These are phyloP conservation scores for Raphanus sativus DNA, from an alignment of 345 rosid genomes.

Conservation along the genomic window DNA sequence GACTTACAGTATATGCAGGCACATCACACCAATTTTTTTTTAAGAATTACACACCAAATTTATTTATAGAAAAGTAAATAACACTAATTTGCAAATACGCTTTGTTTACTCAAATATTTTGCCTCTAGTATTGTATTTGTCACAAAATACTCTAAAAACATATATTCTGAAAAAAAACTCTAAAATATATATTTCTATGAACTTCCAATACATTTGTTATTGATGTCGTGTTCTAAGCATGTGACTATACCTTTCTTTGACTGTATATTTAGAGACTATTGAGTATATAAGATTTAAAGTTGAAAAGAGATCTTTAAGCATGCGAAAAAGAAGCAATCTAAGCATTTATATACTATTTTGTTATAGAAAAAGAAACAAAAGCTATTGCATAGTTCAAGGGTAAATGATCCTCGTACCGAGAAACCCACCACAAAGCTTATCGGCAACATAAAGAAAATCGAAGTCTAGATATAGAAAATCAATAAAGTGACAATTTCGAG, in stretches of 20 bases:
- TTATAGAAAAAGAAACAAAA: neutral
- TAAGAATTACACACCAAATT: neutral
- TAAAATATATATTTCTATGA: neutral
- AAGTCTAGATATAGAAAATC: conserved; percentile 9
- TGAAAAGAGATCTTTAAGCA: neutral
- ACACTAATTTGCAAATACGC: neutral
- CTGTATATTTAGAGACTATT: no score
- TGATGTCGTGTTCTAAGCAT: neutral
- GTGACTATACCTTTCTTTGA: no score
- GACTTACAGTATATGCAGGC: neutral
- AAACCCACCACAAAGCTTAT: conserved; percentile 34
- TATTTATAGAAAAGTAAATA: neutral
- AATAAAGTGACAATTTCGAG: conserved; percentile 21
- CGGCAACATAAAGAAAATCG: conserved; percentile 22
- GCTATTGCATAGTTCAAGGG: conserved; percentile 1
- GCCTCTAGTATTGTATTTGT: neutral
- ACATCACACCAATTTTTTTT: neutral
- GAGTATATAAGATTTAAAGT: neutral
- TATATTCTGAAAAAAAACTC: no score
- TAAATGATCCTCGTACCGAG: conserved; percentile 39
- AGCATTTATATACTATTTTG: neutral
- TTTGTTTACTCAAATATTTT: neutral
- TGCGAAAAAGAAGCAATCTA: neutral
- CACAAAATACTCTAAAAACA: no score
- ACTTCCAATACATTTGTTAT: neutral